These are phyloP conservation scores for Leccinum subgranulosum DNA, from an alignment of 768 basidiomycete species.

Conservation along the genomic window DNA sequence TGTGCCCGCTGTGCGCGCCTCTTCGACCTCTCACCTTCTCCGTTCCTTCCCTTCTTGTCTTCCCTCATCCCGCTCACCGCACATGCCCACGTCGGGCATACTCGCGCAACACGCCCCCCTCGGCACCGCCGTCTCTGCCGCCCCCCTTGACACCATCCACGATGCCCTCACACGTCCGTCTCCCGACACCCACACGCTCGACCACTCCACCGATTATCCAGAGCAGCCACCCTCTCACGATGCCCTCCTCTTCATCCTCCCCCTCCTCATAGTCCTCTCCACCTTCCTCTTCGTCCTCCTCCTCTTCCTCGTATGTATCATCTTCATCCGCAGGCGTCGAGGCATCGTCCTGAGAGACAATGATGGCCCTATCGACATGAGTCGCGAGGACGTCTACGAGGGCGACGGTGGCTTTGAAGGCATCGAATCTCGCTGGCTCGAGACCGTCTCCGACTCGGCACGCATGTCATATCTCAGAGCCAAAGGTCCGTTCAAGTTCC, in stretches of 20 bases:
- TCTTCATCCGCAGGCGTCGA: slow-evolving; percentile 75
- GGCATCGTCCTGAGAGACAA: slow-evolving; percentile 79
- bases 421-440: slow-evolving; percentile 92
- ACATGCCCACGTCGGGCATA: slow-evolving; percentile 9
- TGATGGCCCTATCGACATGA: slow-evolving; percentile 93
- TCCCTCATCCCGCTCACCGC: neutral
- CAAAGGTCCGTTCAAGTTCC: slow-evolving; percentile 62
- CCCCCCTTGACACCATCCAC: slow-evolving; percentile 4
- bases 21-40: neutral
- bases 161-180: slow-evolving; percentile 1
- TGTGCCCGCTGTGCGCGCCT: slow-evolving; percentile 6
- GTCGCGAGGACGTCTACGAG: slow-evolving; percentile 83
- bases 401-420: slow-evolving; percentile 93
- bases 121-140: slow-evolving; percentile 5
- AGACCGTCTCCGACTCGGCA: slow-evolving; percentile 65
- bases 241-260: slow-evolving; percentile 83
- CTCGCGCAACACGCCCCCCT: neutral
- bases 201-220: slow-evolving; percentile 13
- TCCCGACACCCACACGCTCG: neutral
- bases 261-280: slow-evolving; percentile 89
- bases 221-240: slow-evolving; percentile 42
- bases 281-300: slow-evolving; percentile 92
- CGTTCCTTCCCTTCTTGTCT: neutral
- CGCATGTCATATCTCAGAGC: slow-evolving; percentile 76
- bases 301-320: slow-evolving; percentile 85